Percentiles rank a stretch among this genome's conserved stretches.
Evolutionary conservation across 768 basidiomycete genomes (phyloP).

Genomic region (Coprinopsis marcescibilis): DNA sequence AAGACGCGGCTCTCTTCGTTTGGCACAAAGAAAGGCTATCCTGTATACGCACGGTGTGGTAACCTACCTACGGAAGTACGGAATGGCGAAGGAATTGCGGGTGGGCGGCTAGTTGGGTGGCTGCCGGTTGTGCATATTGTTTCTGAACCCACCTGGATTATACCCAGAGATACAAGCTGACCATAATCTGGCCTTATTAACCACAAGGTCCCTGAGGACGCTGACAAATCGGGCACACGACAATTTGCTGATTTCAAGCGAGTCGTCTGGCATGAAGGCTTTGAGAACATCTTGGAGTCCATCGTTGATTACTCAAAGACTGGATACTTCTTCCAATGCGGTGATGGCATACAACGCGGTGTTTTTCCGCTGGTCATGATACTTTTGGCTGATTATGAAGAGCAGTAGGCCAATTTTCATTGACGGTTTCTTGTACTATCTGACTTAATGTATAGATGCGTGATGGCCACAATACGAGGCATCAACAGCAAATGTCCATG

Average conservation of each 20-base stretch:
- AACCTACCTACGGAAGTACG: no score
- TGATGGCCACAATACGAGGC: constrained; percentile 32
- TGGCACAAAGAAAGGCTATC: no score
- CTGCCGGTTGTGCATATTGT: no score
- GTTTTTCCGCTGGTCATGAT: constrained; percentile 34
- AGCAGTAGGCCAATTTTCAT: constrained; percentile 30
- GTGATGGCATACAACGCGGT: constrained; percentile 15
- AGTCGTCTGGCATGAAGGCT: constrained; percentile 31
- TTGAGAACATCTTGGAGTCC: constrained; percentile 22
- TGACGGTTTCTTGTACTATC: background rate
- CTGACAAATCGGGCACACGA: no score
- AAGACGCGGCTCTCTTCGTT: no score
- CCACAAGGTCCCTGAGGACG: no score
- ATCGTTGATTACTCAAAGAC: constrained; percentile 12
- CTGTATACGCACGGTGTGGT: no score
- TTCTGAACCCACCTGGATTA: no score
- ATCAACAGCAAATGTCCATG: constrained; percentile 24
- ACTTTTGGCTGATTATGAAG: constrained; percentile 38
- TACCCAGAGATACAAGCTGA: no score
- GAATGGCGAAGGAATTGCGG: no score
- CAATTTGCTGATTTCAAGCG: constrained; percentile 29
- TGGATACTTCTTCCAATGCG: constrained; percentile 10
- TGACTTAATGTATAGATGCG: constrained; percentile 16
- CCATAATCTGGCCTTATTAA: no score
- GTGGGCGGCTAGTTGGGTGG: no score